phyloP scores from a whole-genome alignment of 202 grass and related monocot species.

The Zoysia matrella region DNA sequence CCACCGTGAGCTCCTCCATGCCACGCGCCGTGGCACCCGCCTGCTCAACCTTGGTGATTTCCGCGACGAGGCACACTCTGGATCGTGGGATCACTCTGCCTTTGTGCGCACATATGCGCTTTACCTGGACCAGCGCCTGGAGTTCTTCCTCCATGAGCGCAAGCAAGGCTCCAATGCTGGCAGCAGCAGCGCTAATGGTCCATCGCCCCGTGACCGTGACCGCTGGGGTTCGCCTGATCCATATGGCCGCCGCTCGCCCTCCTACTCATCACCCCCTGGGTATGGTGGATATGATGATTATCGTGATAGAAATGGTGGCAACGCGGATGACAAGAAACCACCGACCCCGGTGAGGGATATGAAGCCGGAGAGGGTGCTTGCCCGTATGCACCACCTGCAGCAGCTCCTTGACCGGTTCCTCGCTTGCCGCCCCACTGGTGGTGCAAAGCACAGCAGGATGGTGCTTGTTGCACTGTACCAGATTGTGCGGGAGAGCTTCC shows the following conservation, averaged over 20 bases:
- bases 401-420: conserved; percentile 85
- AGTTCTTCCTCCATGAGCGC: conserved; percentile 81
- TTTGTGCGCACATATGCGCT: no score
- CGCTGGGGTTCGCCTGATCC: conserved; percentile 55
- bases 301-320: no score
- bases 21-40: conserved; percentile 74
- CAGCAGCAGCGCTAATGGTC: conserved; percentile 37
- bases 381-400: conserved; percentile 94
- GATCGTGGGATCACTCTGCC: not conserved
- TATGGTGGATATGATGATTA: conserved; percentile 25
- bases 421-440: conserved; percentile 29
- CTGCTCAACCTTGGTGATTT: conserved; percentile 93
- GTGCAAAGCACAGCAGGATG: conserved; percentile 84
- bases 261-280: conserved; percentile 55
- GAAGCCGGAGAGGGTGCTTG: conserved; percentile 80
- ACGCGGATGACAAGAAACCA: not conserved
- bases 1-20: conserved; percentile 87
- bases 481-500: conserved; percentile 85
- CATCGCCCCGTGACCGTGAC: conserved; percentile 31
- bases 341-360: conserved; percentile 76
- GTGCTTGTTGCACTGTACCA: conserved; percentile 88
- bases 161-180: conserved; percentile 54
- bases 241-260: conserved; percentile 66
- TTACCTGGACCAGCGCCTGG: conserved; percentile 53
- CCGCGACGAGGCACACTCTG: conserved; percentile 86